Percentiles rank a stretch among this genome's conserved stretches.
Evolutionary conservation across 2,329 filamentous ascomycete species (phyloP).

Genomic region (Fusarium verticillioides): DNA sequence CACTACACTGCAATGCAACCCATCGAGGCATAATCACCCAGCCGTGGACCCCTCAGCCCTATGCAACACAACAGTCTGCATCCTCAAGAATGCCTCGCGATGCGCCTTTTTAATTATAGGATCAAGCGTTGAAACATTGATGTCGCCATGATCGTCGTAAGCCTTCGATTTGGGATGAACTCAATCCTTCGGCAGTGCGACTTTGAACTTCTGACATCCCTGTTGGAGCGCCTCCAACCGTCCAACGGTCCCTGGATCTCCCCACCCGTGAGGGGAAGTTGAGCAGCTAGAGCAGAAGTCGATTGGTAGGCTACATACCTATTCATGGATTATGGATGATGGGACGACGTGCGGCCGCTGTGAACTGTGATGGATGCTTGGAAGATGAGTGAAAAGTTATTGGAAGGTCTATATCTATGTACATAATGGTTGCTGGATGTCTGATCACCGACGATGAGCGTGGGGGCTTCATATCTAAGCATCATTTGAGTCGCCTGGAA

Average conservation of each 20-base stretch:
- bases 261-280: neutral
- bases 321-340: neutral
- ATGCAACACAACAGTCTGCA: neutral
- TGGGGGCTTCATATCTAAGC: neutral
- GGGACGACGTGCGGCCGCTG: neutral
- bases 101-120: neutral
- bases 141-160: conserved; percentile 5
- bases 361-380: neutral
- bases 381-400: neutral
- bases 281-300: neutral
- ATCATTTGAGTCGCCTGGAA: neutral
- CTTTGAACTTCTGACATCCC: conserved; percentile 1
- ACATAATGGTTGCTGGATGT: neutral
- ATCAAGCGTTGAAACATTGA: neutral
- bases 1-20: neutral
- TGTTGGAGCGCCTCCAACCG: neutral
- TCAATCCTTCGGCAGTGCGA: conserved; percentile 8
- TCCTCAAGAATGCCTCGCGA: neutral
- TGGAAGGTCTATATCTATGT: neutral
- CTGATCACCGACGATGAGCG: neutral
- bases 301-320: neutral
- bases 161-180: neutral
- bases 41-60: neutral
- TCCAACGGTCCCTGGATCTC: conserved; percentile 17
- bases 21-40: neutral